These are phyloP conservation scores for Oropetium thomaeum DNA, from an alignment of 176 grass and related monocot species.

Conservation along the genomic window DNA sequence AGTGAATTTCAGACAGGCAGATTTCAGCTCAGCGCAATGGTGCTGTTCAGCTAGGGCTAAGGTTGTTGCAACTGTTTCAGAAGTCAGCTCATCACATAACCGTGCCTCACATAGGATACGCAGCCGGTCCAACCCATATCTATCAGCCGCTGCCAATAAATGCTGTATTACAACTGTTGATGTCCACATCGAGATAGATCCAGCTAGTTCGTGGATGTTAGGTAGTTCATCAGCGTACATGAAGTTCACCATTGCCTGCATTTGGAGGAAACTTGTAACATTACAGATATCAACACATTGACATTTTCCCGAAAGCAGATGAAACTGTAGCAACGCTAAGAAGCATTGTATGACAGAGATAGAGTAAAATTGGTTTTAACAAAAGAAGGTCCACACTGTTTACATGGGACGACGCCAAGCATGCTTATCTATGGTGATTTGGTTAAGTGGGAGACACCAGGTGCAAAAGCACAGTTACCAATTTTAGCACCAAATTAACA, in stretches of 20 bases:
- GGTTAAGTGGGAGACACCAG: neutral
- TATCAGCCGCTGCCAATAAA: constrained; percentile 77
- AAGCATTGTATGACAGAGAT: neutral
- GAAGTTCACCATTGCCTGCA: constrained; percentile 79
- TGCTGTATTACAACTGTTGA: constrained; percentile 73
- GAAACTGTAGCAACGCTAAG: neutral
- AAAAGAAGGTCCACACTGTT: neutral
- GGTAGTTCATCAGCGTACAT: constrained; percentile 80
- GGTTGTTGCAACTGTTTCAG: constrained; percentile 83
- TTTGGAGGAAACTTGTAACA: neutral
- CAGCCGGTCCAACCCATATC: constrained; percentile 78
- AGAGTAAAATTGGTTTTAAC: neutral
- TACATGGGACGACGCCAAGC: constrained; percentile 2
- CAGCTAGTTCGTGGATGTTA: constrained; percentile 67
- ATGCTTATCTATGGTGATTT: constrained; percentile 8
- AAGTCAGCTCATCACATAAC: constrained; percentile 68
- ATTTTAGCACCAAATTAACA: neutral
- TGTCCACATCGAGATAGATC: constrained; percentile 59
- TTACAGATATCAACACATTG: constrained; percentile 11
- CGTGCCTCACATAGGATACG: constrained; percentile 69
- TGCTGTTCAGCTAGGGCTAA: constrained; percentile 86
- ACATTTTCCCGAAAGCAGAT: neutral
- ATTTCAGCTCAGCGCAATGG: constrained; percentile 69
- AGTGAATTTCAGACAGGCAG: constrained; percentile 67
- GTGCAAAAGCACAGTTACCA: neutral